Evolutionary conservation across 1,284 basidiomycete species (phyloP).

Genomic region (Ceratobasidium sp.): DNA sequence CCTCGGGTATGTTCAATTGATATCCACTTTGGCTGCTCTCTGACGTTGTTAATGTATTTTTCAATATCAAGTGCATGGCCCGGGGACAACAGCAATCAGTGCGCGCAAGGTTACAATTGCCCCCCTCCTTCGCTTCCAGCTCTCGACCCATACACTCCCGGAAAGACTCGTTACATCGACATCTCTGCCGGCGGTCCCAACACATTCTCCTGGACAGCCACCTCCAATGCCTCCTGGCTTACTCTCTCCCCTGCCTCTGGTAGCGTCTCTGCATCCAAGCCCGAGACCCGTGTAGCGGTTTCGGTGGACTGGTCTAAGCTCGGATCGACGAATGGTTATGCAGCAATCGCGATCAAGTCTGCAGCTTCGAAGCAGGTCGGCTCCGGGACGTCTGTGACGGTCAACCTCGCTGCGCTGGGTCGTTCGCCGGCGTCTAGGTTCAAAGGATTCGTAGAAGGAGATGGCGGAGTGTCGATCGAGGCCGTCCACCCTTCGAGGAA

Average conservation of each 20-base stretch:
- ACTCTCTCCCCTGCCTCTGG: conserved; percentile 65
- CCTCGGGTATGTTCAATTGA: conserved; percentile 13
- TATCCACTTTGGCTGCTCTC: background rate
- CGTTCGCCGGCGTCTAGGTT: conserved; percentile 34
- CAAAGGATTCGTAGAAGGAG: conserved; percentile 72
- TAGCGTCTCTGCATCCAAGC: conserved; percentile 64
- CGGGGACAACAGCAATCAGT: conserved; percentile 62
- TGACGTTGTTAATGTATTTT: background rate
- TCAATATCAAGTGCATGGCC: conserved; percentile 53
- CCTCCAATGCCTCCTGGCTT: conserved; percentile 70
- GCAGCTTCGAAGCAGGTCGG: conserved; percentile 64
- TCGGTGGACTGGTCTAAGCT: conserved; percentile 74
- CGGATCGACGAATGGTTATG: conserved; percentile 59
- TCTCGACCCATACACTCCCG: conserved; percentile 70
- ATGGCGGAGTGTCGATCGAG: conserved; percentile 75
- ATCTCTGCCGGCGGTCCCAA: conserved; percentile 72
- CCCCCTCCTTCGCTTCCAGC: conserved; percentile 65
- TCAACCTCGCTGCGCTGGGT: conserved; percentile 29
- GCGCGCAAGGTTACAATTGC: conserved; percentile 66
- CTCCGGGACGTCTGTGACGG: conserved; percentile 26
- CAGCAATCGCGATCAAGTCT: conserved; percentile 66
- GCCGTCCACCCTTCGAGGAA: conserved; percentile 72
- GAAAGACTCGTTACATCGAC: conserved; percentile 70
- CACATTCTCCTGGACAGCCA: conserved; percentile 70
- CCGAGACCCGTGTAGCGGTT: conserved; percentile 70